These are phyloP conservation scores for Dactylellina drechsleri DNA, from an alignment of 2,329 filamentous ascomycete genomes.

Conservation along the genomic window DNA sequence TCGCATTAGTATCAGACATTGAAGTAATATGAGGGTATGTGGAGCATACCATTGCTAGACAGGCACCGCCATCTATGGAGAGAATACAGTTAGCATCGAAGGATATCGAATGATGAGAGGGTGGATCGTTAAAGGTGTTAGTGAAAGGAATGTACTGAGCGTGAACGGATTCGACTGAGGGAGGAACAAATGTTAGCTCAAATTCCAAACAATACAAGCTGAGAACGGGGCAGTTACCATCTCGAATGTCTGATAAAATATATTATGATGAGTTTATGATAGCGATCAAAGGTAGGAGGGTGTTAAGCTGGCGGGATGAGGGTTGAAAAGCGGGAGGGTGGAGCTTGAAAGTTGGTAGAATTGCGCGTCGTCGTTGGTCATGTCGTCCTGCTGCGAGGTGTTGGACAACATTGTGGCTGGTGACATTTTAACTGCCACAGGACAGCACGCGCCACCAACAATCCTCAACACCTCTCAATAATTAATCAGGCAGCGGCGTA, in stretches of 20 bases:
- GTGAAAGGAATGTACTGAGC: conserved; percentile 34
- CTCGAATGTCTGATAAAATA: conserved; percentile 4
- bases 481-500: too few relatives aligned
- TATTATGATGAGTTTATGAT: conserved; percentile 1
- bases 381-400: conserved; percentile 29
- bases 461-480: neutral
- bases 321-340: conserved; percentile 33
- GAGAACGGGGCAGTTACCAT: conserved; percentile 25
- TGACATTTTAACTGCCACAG: conserved; percentile 41
- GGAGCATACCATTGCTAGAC: conserved; percentile 51
- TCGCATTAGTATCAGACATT: conserved; percentile 19
- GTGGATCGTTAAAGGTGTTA: neutral
- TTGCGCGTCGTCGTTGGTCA: conserved; percentile 49
- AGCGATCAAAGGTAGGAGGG: neutral
- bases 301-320: conserved; percentile 11
- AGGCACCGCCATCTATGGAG: conserved; percentile 51
- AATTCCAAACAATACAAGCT: conserved; percentile 9
- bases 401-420: conserved; percentile 23
- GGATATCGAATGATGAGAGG: neutral
- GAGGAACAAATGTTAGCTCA: conserved; percentile 27
- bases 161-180: conserved; percentile 53
- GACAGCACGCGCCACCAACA: conserved; percentile 26
- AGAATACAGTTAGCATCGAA: conserved; percentile 28
- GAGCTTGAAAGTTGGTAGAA: conserved; percentile 46
- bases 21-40: neutral